Percentiles rank a stretch among this genome's conserved stretches.
phyloP scores from a whole-genome alignment of 1,284 basidiomycete species.

The Porodaedalea pini region DNA sequence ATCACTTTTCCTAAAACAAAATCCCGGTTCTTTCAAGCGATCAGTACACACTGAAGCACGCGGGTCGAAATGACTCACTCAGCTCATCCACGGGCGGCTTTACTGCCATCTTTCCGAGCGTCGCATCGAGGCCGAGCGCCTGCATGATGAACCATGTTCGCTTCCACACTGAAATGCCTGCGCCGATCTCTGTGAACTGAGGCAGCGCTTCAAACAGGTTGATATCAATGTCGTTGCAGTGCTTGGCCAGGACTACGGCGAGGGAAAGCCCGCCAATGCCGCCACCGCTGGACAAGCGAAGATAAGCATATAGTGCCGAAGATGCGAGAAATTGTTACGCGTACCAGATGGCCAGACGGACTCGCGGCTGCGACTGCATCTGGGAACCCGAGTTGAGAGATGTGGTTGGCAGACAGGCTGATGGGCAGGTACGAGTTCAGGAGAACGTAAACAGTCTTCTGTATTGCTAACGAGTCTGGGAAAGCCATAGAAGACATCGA shows the following conservation, averaged over 20 bases:
- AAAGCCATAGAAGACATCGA: no score
- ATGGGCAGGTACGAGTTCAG: no score
- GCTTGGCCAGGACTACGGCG: conserved; percentile 33
- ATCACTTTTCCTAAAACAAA: conserved; percentile 29
- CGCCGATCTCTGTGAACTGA: conserved; percentile 36
- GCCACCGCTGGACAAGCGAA: conserved; percentile 30
- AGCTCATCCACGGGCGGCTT: conserved; percentile 15
- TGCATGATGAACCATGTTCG: conserved; percentile 37
- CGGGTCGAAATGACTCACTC: conserved; percentile 11
- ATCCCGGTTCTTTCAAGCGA: conserved; percentile 1
- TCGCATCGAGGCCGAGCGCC: conserved; percentile 32
- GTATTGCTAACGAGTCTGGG: no score
- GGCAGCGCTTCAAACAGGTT: conserved; percentile 37
- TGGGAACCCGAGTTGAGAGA: neutral
- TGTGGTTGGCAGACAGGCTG: neutral
- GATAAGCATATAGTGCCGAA: neutral
- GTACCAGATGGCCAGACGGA: conserved; percentile 14
- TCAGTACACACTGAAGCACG: conserved; percentile 20
- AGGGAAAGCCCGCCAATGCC: conserved; percentile 38
- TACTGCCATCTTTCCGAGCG: conserved; percentile 28
- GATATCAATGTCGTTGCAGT: conserved; percentile 27
- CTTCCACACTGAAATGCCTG: conserved; percentile 38
- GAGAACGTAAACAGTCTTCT: no score
- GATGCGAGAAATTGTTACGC: neutral
- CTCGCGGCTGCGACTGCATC: neutral